Base-by-base conservation (phyloP, 352 stramenopile genomes). In the Globisporangium ultimum region DNA sequence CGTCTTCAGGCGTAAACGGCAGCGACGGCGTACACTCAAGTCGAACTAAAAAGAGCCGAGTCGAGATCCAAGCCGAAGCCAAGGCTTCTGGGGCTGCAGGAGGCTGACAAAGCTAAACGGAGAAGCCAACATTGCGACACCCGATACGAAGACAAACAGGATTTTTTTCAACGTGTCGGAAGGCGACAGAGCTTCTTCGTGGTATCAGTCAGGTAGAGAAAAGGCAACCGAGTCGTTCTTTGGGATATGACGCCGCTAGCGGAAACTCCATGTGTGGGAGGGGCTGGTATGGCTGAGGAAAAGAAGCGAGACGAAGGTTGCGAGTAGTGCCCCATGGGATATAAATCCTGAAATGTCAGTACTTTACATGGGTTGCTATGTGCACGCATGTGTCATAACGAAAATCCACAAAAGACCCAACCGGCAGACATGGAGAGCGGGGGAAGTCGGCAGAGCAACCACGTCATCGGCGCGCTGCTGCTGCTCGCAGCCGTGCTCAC, bases 401-500 rank as follows among this genome's bases (percentile, higher is more conserved):
- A n/a, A n/a, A n/a, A n/a, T n/a, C n/a, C n/a, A n/a, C 17, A 18
- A 43, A 55, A 34, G 6, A 10, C 13, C 22, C 1, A 47, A 17
- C 13, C 17, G 14, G n/a, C 24, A 40, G 38, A 17, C 18, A 83
- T 80, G 70, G 46, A 58, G 38, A 47, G 28, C 28, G 28, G 24
- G 24, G 24, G 7, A 36, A 36, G 8, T 36, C 28, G 28, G 28
- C 5, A 36, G 28, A 36, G 28, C 28, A 36, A 36, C 28, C 62
- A 67, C 51, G 62, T 68, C 61, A 84, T 91, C 60, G 70, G 75
- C 21, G 52, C 66, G 12, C 54, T 80, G 17, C 55, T 84, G 51
- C 65, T 91, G 55, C 54, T 88, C n/a, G 66, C 64, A 11, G 72
- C 81, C 8, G 58, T 80, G 47, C 49, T 77, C 14, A 77, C 78